Conservation (phyloP, 177 flowering plant species). For the Vitis hybrid region DNA sequence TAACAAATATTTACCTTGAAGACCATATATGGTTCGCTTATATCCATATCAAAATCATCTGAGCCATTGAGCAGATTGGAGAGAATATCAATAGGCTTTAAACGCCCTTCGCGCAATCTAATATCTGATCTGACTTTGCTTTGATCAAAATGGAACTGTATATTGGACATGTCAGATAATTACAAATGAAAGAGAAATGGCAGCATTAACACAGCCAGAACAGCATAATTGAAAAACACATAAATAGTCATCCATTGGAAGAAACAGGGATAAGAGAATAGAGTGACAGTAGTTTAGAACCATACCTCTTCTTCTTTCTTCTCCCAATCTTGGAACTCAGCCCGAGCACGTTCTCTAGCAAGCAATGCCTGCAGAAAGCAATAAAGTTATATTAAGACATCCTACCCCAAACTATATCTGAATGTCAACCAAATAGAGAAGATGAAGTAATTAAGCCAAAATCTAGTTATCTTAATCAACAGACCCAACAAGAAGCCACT, state of each 20-base stretch:
- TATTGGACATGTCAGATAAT: constrained; percentile 11
- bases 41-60: constrained; percentile 75
- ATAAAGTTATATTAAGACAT: constrained; percentile 1
- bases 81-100: constrained; percentile 87
- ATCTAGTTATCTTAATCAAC: background rate
- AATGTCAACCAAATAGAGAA: constrained; percentile 1
- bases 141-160: constrained; percentile 98
- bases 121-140: constrained; percentile 93
- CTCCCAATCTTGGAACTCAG: constrained; percentile 98
- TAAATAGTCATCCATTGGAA: too few species aligned
- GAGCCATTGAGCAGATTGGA: constrained; percentile 80
- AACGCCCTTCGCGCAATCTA: constrained; percentile 87
- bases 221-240: background rate
- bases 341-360: constrained; percentile 94
- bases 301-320: constrained; percentile 97
- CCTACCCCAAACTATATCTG: background rate
- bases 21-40: constrained; percentile 93
- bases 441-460: background rate
- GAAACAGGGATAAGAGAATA: background rate
- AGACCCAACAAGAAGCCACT: constrained; percentile 1
- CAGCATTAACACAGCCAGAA: background rate
- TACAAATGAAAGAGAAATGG: background rate
- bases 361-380: constrained; percentile 55
- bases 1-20: constrained; percentile 60
- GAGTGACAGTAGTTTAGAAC: background rate